These are phyloP conservation scores for Globisporangium takayamanum DNA, from an alignment of 352 stramenopile genomes.

Conservation along the genomic window DNA sequence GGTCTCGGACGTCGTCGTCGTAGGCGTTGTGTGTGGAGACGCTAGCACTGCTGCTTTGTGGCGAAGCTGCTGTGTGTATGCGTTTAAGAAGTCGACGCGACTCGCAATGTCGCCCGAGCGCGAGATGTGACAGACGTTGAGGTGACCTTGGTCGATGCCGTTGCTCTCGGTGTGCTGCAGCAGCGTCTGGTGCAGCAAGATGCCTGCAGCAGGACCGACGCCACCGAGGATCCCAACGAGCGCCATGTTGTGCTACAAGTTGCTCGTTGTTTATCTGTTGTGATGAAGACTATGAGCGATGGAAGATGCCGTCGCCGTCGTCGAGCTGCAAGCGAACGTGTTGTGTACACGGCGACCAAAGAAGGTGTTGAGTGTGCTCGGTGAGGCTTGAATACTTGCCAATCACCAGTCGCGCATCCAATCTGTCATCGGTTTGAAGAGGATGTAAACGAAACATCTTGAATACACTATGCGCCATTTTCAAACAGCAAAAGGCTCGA, in stretches of 20 bases:
- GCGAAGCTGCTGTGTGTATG: slow-evolving; percentile 2
- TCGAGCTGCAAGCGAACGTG: no score
- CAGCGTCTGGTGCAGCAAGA: slow-evolving; percentile 49
- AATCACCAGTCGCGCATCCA: slow-evolving; percentile 1
- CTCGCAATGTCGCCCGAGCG: slow-evolving; percentile 33
- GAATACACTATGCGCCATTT: no score
- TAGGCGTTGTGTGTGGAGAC: background rate
- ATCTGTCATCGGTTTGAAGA: background rate
- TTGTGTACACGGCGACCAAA: background rate
- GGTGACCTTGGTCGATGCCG: slow-evolving; percentile 42
- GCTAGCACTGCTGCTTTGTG: background rate
- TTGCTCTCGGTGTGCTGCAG: slow-evolving; percentile 38
- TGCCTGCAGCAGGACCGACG: slow-evolving; percentile 35
- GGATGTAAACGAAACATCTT: background rate
- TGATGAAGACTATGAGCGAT: background rate
- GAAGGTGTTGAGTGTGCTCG: background rate
- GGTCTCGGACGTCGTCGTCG: background rate
- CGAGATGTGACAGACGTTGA: slow-evolving; percentile 43
- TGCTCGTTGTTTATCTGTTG: background rate
- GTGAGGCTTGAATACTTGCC: no score
- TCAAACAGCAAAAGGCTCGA: no score
- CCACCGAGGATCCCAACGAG: slow-evolving; percentile 49
- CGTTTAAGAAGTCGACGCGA: slow-evolving; percentile 25
- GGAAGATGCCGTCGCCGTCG: no score
- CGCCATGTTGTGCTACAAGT: background rate